These are phyloP conservation scores for Gaertneriomyces sp. DNA, from an alignment of 192 early-diverging fungal genomes.

Conservation along the genomic window DNA sequence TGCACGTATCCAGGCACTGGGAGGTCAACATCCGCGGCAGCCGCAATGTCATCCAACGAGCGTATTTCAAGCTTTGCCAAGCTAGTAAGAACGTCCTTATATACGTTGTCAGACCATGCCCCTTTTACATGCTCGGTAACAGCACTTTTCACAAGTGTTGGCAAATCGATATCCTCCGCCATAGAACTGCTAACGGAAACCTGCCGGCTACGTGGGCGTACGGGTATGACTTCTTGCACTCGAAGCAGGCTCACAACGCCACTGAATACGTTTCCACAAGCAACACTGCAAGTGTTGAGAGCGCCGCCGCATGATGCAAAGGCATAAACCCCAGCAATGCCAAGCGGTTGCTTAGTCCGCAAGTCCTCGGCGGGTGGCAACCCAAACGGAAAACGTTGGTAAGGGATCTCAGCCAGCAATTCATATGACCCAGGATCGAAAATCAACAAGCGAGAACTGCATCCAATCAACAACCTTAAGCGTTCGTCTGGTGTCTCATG, in stretches of 20 bases:
- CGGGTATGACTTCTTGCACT: neutral
- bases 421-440: too few relatives aligned
- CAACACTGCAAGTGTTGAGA: neutral
- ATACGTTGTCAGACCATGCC: conserved; percentile 22
- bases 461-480: too few relatives aligned
- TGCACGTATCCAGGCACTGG: conserved; percentile 25
- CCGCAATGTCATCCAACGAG: conserved; percentile 4
- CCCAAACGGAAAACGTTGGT: too few relatives aligned
- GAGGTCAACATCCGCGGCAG: neutral
- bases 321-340: too few relatives aligned
- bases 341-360: too few relatives aligned
- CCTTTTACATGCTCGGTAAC: conserved; percentile 18
- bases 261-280: conserved; percentile 12
- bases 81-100: conserved; percentile 12
- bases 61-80: conserved; percentile 16
- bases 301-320: too few relatives aligned
- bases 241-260: neutral
- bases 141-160: conserved; percentile 1
- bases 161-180: neutral
- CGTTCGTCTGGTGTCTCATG: neutral
- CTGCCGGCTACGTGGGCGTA: too few relatives aligned
- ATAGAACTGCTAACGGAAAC: too few relatives aligned
- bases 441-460: too few relatives aligned
- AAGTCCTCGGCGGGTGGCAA: too few relatives aligned
- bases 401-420: too few relatives aligned